These are phyloP conservation scores for Ustilago cynodontis DNA, from an alignment of 1,284 basidiomycete species.

Conservation along the genomic window DNA sequence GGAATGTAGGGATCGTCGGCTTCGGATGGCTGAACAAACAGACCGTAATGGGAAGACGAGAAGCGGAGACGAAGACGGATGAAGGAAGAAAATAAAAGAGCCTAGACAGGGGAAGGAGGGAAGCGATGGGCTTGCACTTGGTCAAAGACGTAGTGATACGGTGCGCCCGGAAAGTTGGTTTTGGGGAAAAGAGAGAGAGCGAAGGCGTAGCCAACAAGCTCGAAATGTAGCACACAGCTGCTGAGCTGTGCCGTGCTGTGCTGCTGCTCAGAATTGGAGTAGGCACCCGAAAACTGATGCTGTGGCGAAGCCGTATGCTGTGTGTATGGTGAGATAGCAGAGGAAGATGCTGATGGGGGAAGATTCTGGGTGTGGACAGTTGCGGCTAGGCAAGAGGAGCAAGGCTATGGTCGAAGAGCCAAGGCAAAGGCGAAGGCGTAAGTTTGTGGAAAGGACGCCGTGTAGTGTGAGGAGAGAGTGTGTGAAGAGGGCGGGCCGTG, in stretches of 20 bases:
- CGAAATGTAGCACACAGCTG: background rate
- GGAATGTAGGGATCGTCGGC: slow-evolving; percentile 43
- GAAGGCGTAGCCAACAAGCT: slow-evolving; percentile 6
- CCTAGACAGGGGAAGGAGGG: background rate
- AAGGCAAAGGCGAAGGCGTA: background rate
- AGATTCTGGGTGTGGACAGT: background rate
- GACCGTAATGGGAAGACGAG: slow-evolving; percentile 13
- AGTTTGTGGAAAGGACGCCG: slow-evolving; percentile 4
- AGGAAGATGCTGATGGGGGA: background rate
- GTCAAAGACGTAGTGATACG: background rate
- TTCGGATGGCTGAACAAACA: slow-evolving; percentile 41
- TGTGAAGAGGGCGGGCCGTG: background rate
- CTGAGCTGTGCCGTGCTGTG: slow-evolving; percentile 1
- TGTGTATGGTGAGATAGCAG: background rate
- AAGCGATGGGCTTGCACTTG: background rate
- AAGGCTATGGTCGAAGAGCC: background rate
- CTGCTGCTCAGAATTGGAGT: background rate
- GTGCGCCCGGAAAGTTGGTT: background rate
- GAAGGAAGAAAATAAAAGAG: slow-evolving; percentile 18
- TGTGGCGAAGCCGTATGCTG: background rate
- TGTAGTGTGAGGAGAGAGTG: background rate
- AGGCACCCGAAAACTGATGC: slow-evolving; percentile 10
- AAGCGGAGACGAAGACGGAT: slow-evolving; percentile 15
- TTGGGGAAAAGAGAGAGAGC: background rate
- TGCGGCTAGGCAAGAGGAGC: too few relatives aligned